Evolutionary conservation across 768 basidiomycete genomes (phyloP).

Genomic region (Trametopsis cervina): DNA sequence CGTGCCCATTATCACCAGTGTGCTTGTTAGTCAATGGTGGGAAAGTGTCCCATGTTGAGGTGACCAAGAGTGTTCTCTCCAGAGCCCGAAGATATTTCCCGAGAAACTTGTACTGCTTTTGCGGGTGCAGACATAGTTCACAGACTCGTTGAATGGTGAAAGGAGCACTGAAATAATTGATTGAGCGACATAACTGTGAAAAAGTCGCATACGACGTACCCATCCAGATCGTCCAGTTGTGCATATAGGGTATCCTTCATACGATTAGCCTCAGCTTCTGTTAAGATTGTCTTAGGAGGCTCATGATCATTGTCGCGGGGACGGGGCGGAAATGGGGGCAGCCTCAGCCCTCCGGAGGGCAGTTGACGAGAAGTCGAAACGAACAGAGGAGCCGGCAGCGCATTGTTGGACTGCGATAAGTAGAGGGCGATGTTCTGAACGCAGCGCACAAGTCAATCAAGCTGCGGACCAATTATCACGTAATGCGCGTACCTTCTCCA

Average conservation of each 20-base stretch:
- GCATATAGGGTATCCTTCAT: constrained; percentile 50
- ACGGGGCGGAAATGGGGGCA: constrained; percentile 69
- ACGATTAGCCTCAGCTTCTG: constrained; percentile 50
- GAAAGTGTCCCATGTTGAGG: constrained; percentile 72
- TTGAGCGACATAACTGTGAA: background rate
- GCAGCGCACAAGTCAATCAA: background rate
- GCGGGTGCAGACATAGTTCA: constrained; percentile 69
- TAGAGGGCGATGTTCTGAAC: constrained; percentile 28
- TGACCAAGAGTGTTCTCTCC: constrained; percentile 77
- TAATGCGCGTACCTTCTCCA: constrained; percentile 45
- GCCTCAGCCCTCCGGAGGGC: constrained; percentile 51
- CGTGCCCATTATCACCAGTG: constrained; percentile 31
- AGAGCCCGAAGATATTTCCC: constrained; percentile 88
- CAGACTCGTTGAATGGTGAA: constrained; percentile 89
- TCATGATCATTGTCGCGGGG: constrained; percentile 44
- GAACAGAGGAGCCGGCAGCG: constrained; percentile 30
- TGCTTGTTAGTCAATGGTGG: constrained; percentile 31
- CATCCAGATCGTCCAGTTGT: constrained; percentile 69
- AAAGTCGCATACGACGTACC: constrained; percentile 34
- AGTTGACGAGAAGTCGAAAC: constrained; percentile 33
- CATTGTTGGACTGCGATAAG: constrained; percentile 22
- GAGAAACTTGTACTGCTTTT: constrained; percentile 63
- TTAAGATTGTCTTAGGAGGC: constrained; percentile 52
- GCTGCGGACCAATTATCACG: background rate
- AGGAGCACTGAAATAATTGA: constrained; percentile 41